Evolutionary conservation across 1,284 basidiomycete species (phyloP).

Genomic region (Baeospora myosura): DNA sequence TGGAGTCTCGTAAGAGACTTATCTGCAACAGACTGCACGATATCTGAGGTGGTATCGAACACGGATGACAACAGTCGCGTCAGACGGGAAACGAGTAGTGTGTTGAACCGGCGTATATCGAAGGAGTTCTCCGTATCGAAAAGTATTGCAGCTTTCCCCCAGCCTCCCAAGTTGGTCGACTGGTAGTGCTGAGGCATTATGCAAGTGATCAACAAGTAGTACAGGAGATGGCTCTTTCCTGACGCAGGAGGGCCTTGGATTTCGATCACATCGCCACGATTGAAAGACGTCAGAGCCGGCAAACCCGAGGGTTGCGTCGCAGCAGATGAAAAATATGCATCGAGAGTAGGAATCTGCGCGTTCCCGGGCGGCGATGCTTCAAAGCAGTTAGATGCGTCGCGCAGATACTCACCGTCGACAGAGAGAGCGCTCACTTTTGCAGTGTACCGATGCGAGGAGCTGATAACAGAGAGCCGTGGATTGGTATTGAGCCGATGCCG

Average conservation of each 20-base stretch:
- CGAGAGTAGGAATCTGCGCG: constrained; percentile 22
- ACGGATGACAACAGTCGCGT: constrained; percentile 18
- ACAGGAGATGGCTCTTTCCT: constrained; percentile 70
- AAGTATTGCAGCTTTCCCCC: constrained; percentile 56
- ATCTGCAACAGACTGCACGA: constrained; percentile 26
- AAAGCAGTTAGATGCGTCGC: too few relatives aligned
- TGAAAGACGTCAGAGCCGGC: constrained; percentile 22
- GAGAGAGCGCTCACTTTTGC: too few relatives aligned
- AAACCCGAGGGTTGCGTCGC: constrained; percentile 15
- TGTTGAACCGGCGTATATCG: constrained; percentile 44
- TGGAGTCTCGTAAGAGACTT: constrained; percentile 47
- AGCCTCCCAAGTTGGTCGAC: constrained; percentile 38
- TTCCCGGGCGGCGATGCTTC: constrained; percentile 7
- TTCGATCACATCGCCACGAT: constrained; percentile 59
- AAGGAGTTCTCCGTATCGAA: constrained; percentile 66
- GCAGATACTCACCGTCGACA: too few relatives aligned
- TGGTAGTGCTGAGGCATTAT: constrained; percentile 39
- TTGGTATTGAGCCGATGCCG: too few relatives aligned
- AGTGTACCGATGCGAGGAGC: too few relatives aligned
- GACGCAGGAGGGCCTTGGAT: constrained; percentile 66
- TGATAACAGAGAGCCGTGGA: too few relatives aligned
- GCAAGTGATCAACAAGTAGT: constrained; percentile 55
- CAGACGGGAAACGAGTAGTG: constrained; percentile 39
- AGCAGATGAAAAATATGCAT: constrained; percentile 21
- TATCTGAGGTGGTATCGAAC: constrained; percentile 11